Evolutionary conservation across 2,329 filamentous ascomycete species (phyloP), one percentile per base, ranked within the genome.

Genomic region (Magnaporthiopsis rhizophila): DNA sequence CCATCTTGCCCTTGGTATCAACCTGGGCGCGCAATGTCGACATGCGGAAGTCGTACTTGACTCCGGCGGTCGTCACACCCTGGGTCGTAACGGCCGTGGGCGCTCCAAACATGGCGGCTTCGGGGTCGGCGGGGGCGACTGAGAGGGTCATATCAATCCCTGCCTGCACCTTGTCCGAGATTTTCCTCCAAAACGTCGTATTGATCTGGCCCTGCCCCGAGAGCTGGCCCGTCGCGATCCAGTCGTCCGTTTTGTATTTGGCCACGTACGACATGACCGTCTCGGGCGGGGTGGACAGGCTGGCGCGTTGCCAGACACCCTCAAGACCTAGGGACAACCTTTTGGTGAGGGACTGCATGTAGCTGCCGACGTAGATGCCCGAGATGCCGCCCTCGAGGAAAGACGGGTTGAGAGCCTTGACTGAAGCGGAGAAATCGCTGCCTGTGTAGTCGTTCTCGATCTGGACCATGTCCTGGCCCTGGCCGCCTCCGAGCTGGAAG

Each of bases 41-140:
- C 80, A 92, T 91, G 74, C 91, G 87, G 86, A 99, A 99, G 77
- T 97, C 94, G 80, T 99, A 99, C 80, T 99, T 99, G 75, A 92
- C 91, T 72, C 94, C 95, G 72, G 98, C 85, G 64, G 93, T 92
- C 64, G 96, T 93, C 67, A 91, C 85, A 64, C 95, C 95, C 77
- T 99, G 93, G 78, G 92, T 94, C 76, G 88, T 86, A 68, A 86
- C 85, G 63, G 85, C 86, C 63, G 81, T 79, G 1, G 63, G 61
- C 3, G 36, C 60, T 53, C 50, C 56, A 45, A 62, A 56, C 45
- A 56, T 56, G 45, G 45, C 61, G 28, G 45, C 61, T 13, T 45
- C 26, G 28, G 61, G 61, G 18, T 62, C 61, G 64, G 85, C 82
- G 34, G 85, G 82, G 38, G 87, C 87, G 70, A 97, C 89, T 69